Evolutionary conservation across 1,139 yeast species (phyloP).

Genomic region (Debaryomyces coudertii): DNA sequence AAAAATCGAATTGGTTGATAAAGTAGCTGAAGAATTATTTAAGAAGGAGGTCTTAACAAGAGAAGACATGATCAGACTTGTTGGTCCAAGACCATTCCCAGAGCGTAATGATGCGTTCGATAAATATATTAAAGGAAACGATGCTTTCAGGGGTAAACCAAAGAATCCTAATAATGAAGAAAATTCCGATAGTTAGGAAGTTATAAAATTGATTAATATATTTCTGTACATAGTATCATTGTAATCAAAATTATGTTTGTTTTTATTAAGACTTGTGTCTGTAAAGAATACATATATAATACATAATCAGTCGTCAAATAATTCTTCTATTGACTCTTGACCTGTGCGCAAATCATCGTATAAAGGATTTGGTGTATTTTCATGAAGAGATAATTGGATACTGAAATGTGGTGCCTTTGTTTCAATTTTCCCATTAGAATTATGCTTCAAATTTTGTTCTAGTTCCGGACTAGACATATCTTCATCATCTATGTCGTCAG

Average conservation of each 20-base stretch:
- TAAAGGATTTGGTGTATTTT: background rate
- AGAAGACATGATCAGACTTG: slow-evolving; percentile 74
- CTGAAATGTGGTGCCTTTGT: slow-evolving; percentile 1
- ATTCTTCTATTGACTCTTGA: slow-evolving; percentile 27
- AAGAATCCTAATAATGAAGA: background rate
- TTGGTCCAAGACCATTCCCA: slow-evolving; percentile 78
- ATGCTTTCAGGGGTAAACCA: slow-evolving; percentile 27
- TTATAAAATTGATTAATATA: background rate
- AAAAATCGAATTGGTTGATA: slow-evolving; percentile 63
- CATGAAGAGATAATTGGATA: background rate
- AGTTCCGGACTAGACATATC: slow-evolving; percentile 5
- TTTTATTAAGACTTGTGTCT: slow-evolving; percentile 1
- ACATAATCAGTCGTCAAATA: slow-evolving; percentile 16
- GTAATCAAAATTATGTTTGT: slow-evolving; percentile 7
- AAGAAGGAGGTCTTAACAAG: slow-evolving; percentile 75
- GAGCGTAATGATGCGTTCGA: slow-evolving; percentile 82
- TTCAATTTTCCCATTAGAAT: background rate
- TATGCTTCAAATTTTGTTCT: background rate
- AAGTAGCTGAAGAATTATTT: slow-evolving; percentile 69
- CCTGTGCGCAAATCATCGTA: slow-evolving; percentile 14
- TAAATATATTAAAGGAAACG: slow-evolving; percentile 60
- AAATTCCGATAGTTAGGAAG: background rate
- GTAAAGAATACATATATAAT: slow-evolving; percentile 2
- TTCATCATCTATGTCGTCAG: slow-evolving; percentile 31
- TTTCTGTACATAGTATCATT: slow-evolving; percentile 10